Percentiles rank a stretch among this genome's conserved stretches.
These are phyloP conservation scores for Seiridium cupressi DNA, from an alignment of 2,329 filamentous ascomycete species.

Conservation along the genomic window DNA sequence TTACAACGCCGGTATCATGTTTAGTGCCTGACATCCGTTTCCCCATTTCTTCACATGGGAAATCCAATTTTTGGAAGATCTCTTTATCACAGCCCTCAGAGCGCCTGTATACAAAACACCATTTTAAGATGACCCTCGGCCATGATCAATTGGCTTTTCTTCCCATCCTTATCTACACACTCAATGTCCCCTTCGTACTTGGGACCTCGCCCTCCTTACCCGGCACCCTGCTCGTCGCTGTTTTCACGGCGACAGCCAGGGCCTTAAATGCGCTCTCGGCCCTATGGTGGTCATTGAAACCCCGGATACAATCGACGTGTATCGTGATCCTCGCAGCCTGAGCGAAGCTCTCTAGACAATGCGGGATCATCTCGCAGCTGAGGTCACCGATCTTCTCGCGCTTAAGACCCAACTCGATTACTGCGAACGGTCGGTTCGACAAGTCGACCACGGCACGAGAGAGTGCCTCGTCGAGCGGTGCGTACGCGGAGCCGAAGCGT, in stretches of 20 bases:
- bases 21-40: too few species aligned
- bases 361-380: conserved; percentile 94
- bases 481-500: conserved; percentile 89
- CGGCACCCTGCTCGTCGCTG: conserved; percentile 71
- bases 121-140: too few species aligned
- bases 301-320: conserved; percentile 89
- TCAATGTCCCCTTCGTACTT: conserved; percentile 92
- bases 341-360: conserved; percentile 92
- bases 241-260: conserved; percentile 78
- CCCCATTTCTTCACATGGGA: too few species aligned
- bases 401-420: conserved; percentile 79
- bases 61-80: too few species aligned
- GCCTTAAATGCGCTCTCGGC: conserved; percentile 98
- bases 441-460: conserved; percentile 93
- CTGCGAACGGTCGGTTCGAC: conserved; percentile 83
- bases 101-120: too few species aligned
- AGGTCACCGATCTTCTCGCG: conserved; percentile 93
- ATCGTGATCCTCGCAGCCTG: conserved; percentile 88
- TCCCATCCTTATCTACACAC: conserved; percentile 37
- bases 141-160: too few species aligned
- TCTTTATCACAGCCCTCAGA: too few species aligned
- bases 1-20: too few species aligned
- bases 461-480: conserved; percentile 91
- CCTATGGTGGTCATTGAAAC: conserved; percentile 92
- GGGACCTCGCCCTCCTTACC: conserved; percentile 90